Percentiles rank a stretch among this genome's conserved stretches.
Evolutionary conservation across 106 monocot species (phyloP).

Genomic region (Dioscorea dumetorum): DNA sequence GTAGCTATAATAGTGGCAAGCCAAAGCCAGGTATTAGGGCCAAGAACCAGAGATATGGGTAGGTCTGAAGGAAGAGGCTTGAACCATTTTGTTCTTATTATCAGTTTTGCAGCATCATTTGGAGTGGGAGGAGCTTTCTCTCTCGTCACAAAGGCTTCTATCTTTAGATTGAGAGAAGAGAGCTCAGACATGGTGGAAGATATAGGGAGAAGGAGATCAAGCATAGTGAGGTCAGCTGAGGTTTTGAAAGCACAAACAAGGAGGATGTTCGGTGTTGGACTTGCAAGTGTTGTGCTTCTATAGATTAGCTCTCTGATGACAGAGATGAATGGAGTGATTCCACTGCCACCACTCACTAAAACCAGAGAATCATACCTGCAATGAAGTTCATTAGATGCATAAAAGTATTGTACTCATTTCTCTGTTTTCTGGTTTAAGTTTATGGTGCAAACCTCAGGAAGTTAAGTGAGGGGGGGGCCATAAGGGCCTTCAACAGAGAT

Average conservation of each 20-base stretch:
- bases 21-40: conserved; percentile 69
- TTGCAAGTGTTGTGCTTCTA: conserved; percentile 14
- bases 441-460: conserved; percentile 31
- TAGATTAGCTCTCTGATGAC: conserved; percentile 62
- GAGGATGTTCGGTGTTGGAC: conserved; percentile 34
- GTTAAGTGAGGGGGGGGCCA: conserved; percentile 27
- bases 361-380: conserved; percentile 67
- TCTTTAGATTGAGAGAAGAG: conserved; percentile 32
- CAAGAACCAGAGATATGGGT: conserved; percentile 56
- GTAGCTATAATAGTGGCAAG: conserved; percentile 38
- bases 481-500: conserved; percentile 74
- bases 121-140: conserved; percentile 21
- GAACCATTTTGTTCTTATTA: conserved; percentile 46
- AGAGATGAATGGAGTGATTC: conserved; percentile 80
- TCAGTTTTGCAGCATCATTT: background rate
- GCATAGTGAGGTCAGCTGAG: conserved; percentile 62
- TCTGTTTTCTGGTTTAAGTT: background rate
- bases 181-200: conserved; percentile 27
- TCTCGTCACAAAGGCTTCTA: conserved; percentile 72
- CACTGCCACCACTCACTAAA: conserved; percentile 82
- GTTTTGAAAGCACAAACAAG: conserved; percentile 66
- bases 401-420: conserved; percentile 21
- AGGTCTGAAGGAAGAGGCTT: conserved; percentile 42
- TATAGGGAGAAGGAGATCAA: conserved; percentile 65
- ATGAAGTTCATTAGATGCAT: conserved; percentile 11